Percentiles rank a stretch among this genome's conserved stretches.
Evolutionary conservation across 805 yeast genomes (phyloP).

Genomic region (Metschnikowia lochheadii): DNA sequence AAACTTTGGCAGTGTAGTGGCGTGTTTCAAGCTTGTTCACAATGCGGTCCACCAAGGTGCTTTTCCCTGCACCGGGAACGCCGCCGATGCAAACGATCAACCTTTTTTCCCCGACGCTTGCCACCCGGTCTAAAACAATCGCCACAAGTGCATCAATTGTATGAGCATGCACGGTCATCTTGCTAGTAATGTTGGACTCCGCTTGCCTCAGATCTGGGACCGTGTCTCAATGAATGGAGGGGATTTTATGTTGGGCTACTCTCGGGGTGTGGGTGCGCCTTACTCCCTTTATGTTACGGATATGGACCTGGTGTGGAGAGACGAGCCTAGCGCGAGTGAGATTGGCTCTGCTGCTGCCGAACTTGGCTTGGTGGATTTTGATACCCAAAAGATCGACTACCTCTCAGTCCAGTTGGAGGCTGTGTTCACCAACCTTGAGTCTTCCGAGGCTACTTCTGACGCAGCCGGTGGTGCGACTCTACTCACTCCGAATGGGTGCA

Average conservation of each 20-base stretch:
- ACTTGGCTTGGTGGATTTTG: constrained; percentile 29
- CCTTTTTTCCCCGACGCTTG: constrained; percentile 24
- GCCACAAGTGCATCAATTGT: constrained; percentile 8
- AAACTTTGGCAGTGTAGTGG: constrained; percentile 17
- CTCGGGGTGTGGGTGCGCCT: constrained; percentile 10
- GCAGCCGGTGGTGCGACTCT: constrained; percentile 1
- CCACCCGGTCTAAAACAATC: constrained; percentile 6
- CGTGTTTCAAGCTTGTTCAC: constrained; percentile 27
- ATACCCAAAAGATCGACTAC: constrained; percentile 12
- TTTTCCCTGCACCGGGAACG: constrained; percentile 82
- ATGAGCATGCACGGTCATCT: constrained; percentile 11
- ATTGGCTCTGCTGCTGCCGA: constrained; percentile 18
- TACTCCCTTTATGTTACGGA: constrained; percentile 27
- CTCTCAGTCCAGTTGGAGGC: constrained; percentile 16
- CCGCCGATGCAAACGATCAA: constrained; percentile 63
- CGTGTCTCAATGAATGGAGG: constrained; percentile 4
- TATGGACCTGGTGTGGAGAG: constrained; percentile 26
- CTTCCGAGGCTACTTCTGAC: neutral
- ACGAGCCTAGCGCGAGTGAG: constrained; percentile 15
- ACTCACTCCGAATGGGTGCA: neutral
- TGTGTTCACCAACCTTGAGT: neutral
- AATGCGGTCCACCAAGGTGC: constrained; percentile 55
- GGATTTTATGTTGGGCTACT: constrained; percentile 12
- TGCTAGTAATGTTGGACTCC: neutral
- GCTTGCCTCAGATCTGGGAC: constrained; percentile 10